Evolutionary conservation across 2,329 filamentous ascomycete genomes (phyloP).

Genomic region (Alternaria sp.): DNA sequence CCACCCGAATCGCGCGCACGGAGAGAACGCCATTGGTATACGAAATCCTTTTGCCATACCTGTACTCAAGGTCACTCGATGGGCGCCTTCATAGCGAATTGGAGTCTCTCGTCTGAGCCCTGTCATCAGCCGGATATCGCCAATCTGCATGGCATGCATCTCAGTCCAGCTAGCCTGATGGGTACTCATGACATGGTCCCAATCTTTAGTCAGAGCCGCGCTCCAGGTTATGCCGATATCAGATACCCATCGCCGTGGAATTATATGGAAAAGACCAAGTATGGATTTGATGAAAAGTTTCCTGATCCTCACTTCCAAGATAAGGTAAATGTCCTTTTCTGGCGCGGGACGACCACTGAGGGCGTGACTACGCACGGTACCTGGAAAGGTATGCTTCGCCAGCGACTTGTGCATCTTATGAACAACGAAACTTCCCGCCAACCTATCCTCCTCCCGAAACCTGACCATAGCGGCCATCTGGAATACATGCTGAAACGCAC

Average conservation of each 20-base stretch:
- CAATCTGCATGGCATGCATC: conserved; percentile 76
- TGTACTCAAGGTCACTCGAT: conserved; percentile 72
- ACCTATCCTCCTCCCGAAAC: conserved; percentile 50
- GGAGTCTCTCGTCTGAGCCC: conserved; percentile 70
- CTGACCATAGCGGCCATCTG: conserved; percentile 62
- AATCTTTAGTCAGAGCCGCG: conserved; percentile 79
- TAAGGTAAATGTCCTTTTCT: conserved; percentile 74
- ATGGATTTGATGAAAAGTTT: conserved; percentile 60
- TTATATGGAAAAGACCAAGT: conserved; percentile 66
- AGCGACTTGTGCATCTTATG: conserved; percentile 74
- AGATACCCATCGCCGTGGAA: conserved; percentile 74
- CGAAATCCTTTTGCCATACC: conserved; percentile 68
- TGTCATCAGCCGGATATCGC: conserved; percentile 82
- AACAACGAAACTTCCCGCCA: conserved; percentile 45
- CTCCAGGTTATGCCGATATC: conserved; percentile 78
- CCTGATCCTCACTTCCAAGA: conserved; percentile 66
- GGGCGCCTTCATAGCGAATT: conserved; percentile 72
- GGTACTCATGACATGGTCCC: conserved; percentile 73
- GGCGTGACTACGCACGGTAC: conserved; percentile 60
- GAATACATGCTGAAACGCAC: conserved; percentile 65
- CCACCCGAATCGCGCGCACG: conserved; percentile 69
- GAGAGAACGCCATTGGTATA: conserved; percentile 69
- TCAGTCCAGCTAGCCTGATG: conserved; percentile 69
- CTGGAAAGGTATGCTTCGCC: conserved; percentile 74
- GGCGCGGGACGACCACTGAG: conserved; percentile 73